Evolutionary conservation across 768 basidiomycete species (phyloP).

Genomic region (Tulasnella calospora): DNA sequence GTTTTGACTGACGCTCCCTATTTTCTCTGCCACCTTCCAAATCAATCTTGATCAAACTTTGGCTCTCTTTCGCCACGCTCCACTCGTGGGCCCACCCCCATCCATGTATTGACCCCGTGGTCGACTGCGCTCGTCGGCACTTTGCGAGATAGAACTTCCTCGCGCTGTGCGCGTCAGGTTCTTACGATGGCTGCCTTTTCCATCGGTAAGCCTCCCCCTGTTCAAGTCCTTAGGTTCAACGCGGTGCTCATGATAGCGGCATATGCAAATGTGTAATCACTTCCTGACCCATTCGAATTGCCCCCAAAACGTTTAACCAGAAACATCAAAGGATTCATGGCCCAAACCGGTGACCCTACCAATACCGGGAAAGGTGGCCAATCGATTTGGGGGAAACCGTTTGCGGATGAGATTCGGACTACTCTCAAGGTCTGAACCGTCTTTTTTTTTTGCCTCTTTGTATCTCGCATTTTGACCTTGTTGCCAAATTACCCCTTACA

Average conservation of each 20-base stretch:
- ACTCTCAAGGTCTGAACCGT: slow-evolving; percentile 71
- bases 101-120: not conserved
- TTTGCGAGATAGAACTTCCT: slow-evolving; percentile 75
- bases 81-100: no score
- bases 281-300: not conserved
- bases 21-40: not conserved
- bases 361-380: slow-evolving; percentile 95
- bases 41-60: not conserved
- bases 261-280: not conserved
- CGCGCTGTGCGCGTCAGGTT: slow-evolving; percentile 84
- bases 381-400: slow-evolving; percentile 91
- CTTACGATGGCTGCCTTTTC: slow-evolving; percentile 79
- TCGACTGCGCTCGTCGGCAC: not conserved
- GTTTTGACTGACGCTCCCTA: not conserved
- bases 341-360: slow-evolving; percentile 85
- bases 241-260: not conserved
- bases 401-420: slow-evolving; percentile 85
- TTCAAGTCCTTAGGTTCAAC: not conserved
- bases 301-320: slow-evolving; percentile 34
- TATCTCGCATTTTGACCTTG: not conserved
- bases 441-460: not conserved
- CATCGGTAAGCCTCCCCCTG: slow-evolving; percentile 46
- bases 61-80: not conserved
- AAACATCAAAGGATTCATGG: slow-evolving; percentile 95
- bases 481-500: slow-evolving; percentile 14